A percentile compares a stretch with the other conserved stretches of the same genome.
These are phyloP conservation scores for Suillus subaureus DNA, from an alignment of 768 basidiomycete genomes.

Conservation along the genomic window DNA sequence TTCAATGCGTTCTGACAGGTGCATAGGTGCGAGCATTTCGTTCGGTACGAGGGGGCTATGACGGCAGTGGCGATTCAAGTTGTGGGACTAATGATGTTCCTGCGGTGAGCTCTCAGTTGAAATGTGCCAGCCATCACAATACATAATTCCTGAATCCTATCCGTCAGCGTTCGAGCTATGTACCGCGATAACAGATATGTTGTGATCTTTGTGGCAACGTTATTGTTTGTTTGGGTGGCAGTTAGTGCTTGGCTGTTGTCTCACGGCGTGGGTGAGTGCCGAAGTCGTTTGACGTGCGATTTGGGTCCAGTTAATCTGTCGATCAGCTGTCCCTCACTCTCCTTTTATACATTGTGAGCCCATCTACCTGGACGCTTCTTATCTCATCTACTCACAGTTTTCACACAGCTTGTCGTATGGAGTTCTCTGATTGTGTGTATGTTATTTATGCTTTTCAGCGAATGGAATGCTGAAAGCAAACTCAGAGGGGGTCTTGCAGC, in stretches of 20 bases:
- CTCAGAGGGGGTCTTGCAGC: conserved; percentile 29
- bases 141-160: neutral
- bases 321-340: conserved; percentile 18
- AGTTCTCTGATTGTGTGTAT: conserved; percentile 32
- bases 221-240: conserved; percentile 46
- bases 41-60: conserved; percentile 53
- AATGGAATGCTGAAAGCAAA: neutral
- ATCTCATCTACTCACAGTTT: conserved; percentile 1
- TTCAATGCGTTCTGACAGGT: neutral
- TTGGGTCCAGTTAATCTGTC: conserved; percentile 4
- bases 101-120: conserved; percentile 35
- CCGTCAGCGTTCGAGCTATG: conserved; percentile 21
- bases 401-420: conserved; percentile 43
- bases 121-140: neutral
- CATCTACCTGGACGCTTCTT: conserved; percentile 24
- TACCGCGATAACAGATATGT: conserved; percentile 16
- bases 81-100: conserved; percentile 45
- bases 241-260: conserved; percentile 59
- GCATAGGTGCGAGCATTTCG: conserved; percentile 46
- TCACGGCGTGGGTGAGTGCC: conserved; percentile 48
- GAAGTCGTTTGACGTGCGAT: neutral
- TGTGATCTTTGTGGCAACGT: conserved; percentile 14
- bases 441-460: neutral
- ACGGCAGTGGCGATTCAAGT: conserved; percentile 42
- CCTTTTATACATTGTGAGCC: conserved; percentile 15